A percentile compares a stretch with the other conserved stretches of the same genome.
Evolutionary conservation across 768 basidiomycete species (phyloP).

Genomic region (Xerocomellus amylosporus): DNA sequence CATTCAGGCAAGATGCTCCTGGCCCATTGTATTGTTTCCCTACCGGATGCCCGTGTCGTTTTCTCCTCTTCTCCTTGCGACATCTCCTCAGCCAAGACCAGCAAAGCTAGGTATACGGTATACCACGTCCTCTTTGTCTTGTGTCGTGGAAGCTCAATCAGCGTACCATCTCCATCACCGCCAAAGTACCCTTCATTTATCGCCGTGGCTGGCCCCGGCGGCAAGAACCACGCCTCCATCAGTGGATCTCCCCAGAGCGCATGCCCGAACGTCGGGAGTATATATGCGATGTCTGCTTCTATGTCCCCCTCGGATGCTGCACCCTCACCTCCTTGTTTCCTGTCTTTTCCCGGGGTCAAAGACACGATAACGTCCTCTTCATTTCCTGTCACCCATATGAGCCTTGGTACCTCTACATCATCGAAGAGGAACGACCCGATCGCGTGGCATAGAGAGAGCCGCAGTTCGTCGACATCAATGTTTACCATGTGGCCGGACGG

Average conservation of each 20-base stretch:
- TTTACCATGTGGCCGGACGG: slow-evolving; percentile 11
- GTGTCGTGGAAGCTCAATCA: slow-evolving; percentile 61
- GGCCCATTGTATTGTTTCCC: slow-evolving; percentile 41
- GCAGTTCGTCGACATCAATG: slow-evolving; percentile 40
- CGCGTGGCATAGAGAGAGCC: slow-evolving; percentile 57
- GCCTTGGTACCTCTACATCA: slow-evolving; percentile 67
- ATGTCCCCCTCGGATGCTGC: slow-evolving; percentile 11
- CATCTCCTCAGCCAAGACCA: slow-evolving; percentile 48
- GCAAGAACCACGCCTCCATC: slow-evolving; percentile 62
- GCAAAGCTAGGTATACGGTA: slow-evolving; percentile 57
- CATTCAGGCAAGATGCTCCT: slow-evolving; percentile 37
- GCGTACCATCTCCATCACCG: slow-evolving; percentile 42
- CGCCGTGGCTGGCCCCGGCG: slow-evolving; percentile 44
- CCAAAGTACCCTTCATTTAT: slow-evolving; percentile 59
- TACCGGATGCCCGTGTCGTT: slow-evolving; percentile 17
- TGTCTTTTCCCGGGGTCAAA: slow-evolving; percentile 21
- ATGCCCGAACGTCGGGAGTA: slow-evolving; percentile 44
- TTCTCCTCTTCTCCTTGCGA: slow-evolving; percentile 12
- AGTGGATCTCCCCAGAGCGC: slow-evolving; percentile 78
- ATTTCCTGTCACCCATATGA: slow-evolving; percentile 62
- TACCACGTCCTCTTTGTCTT: slow-evolving; percentile 79
- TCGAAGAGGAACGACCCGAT: slow-evolving; percentile 76
- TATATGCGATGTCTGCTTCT: slow-evolving; percentile 30
- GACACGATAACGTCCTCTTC: slow-evolving; percentile 58
- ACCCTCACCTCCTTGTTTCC: slow-evolving; percentile 1